Conservation (phyloP, 1,139 yeast species). For the Sugiyamaella neomexicana region DNA sequence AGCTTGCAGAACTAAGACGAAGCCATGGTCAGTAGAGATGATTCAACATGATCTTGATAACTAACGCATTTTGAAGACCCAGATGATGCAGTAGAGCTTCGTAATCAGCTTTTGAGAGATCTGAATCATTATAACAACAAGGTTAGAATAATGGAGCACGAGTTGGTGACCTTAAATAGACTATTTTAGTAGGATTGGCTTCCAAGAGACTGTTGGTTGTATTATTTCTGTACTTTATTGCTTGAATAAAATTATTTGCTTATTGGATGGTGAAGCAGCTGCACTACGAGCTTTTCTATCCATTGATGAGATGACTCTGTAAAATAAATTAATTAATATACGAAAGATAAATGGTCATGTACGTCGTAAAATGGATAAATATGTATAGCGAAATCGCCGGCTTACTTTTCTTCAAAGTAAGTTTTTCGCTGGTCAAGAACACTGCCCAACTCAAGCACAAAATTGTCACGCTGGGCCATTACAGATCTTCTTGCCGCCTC, state of each 20-base stretch:
- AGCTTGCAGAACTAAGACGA: conserved; percentile 7
- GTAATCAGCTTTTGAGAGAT: conserved; percentile 5
- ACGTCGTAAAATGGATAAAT: conserved; percentile 4
- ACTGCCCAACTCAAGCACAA: conserved; percentile 33
- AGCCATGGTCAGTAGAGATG: conserved; percentile 2
- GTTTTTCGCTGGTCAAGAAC: conserved; percentile 28
- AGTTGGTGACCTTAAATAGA: not conserved
- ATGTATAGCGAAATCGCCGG: not conserved
- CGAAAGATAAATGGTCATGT: conserved; percentile 1
- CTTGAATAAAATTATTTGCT: conserved; percentile 1
- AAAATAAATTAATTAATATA: not conserved
- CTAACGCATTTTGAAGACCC: not conserved
- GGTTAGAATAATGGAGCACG: not conserved
- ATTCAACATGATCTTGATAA: not conserved
- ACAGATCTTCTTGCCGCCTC: conserved; percentile 24
- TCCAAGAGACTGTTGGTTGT: not conserved
- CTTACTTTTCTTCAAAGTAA: not conserved
- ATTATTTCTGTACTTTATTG: not conserved
- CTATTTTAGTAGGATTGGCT: not conserved
- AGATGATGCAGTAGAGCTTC: not conserved
- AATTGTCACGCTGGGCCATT: conserved; percentile 27
- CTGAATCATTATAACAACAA: not conserved
- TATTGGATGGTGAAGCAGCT: too few species aligned
- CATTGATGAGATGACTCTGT: too few species aligned
- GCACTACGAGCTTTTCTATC: too few species aligned